Conservation (phyloP, 2,329 filamentous ascomycete species). For the Neurospora sp. region DNA sequence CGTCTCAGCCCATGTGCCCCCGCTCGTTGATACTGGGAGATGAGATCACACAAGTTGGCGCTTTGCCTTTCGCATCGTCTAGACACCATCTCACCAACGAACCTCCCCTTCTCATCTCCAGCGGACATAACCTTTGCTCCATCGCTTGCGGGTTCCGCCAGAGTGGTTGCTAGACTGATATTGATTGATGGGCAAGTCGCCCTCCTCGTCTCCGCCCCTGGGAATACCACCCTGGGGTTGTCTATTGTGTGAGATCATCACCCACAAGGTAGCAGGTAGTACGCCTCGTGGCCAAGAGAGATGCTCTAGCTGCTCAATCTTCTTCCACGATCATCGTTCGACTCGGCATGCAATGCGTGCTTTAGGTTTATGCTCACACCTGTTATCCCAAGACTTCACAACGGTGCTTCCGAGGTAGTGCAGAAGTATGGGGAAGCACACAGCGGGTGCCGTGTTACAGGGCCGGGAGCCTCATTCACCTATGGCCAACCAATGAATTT, state of each 20-base stretch:
- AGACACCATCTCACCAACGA: background rate
- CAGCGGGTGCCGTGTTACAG: background rate
- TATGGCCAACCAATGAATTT: background rate
- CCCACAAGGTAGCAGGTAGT: background rate
- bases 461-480: background rate
- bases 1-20: background rate
- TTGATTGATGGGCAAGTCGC: background rate
- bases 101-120: background rate
- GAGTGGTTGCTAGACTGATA: background rate
- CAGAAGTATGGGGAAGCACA: background rate
- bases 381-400: background rate
- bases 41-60: background rate
- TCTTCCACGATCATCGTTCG: background rate
- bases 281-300: background rate
- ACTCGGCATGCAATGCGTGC: background rate
- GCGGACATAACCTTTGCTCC: background rate
- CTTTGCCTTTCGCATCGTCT: background rate
- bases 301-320: background rate
- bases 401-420: background rate
- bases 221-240: background rate
- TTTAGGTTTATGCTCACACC: background rate
- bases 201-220: background rate
- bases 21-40: background rate
- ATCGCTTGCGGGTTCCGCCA: background rate
- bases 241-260: background rate